These are phyloP conservation scores for Nitzschia sp. DNA, from an alignment of 108 stramenopile species.

Conservation along the genomic window DNA sequence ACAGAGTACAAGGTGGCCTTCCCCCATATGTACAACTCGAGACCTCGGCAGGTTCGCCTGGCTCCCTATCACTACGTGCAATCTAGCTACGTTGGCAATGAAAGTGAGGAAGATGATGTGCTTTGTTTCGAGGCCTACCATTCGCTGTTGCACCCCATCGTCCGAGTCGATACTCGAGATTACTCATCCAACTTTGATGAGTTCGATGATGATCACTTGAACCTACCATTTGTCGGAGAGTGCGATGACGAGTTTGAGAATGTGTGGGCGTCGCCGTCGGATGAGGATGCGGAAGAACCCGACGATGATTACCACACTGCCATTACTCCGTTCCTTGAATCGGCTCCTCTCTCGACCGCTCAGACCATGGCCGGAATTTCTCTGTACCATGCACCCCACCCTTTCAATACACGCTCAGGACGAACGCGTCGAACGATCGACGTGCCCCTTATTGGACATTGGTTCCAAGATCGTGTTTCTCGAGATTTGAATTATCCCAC, in stretches of 20 bases:
- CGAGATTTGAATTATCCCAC: slow-evolving; percentile 92
- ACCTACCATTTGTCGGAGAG: slow-evolving; percentile 81
- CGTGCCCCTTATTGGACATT: slow-evolving; percentile 94
- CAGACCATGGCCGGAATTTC: slow-evolving; percentile 86
- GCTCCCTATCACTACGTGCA: slow-evolving; percentile 92
- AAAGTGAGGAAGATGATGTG: slow-evolving; percentile 60
- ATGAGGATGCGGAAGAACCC: slow-evolving; percentile 51
- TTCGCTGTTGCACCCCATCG: slow-evolving; percentile 89
- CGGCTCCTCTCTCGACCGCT: slow-evolving; percentile 64
- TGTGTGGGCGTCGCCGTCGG: slow-evolving; percentile 58
- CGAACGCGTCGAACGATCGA: slow-evolving; percentile 93
- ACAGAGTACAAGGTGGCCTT: slow-evolving; percentile 98
- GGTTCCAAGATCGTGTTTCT: slow-evolving; percentile 87
- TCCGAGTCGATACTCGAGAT: slow-evolving; percentile 66
- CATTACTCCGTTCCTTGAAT: slow-evolving; percentile 57
- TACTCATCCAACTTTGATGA: slow-evolving; percentile 67
- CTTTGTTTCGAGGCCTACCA: slow-evolving; percentile 67
- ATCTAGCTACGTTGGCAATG: slow-evolving; percentile 87
- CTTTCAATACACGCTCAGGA: slow-evolving; percentile 93
- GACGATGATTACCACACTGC: slow-evolving; percentile 51
- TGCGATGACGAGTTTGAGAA: slow-evolving; percentile 65
- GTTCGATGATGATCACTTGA: slow-evolving; percentile 65
- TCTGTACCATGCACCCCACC: slow-evolving; percentile 95
- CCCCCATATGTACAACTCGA: slow-evolving; percentile 96
- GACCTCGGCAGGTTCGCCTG: slow-evolving; percentile 89